Conservation (phyloP, 345 rosid genomes). For the Firmiana major region DNA sequence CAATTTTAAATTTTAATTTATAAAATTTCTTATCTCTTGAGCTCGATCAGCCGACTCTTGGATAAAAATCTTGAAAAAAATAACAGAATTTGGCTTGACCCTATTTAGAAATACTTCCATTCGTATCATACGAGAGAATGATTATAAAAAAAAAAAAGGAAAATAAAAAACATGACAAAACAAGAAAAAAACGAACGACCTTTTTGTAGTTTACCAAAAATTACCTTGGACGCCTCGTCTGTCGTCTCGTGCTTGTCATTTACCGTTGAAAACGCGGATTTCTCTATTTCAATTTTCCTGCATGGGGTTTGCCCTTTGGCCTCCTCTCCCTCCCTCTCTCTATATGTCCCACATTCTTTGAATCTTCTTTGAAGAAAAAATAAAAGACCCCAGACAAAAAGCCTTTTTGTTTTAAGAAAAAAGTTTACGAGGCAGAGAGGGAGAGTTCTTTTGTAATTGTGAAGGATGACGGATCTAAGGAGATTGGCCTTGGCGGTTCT, state of each 20-base stretch:
- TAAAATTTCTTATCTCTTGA: no score
- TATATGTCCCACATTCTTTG: neutral
- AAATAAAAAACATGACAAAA: neutral
- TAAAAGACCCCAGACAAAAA: neutral
- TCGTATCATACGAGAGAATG: no score
- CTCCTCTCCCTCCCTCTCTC: neutral
- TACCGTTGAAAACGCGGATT: slow-evolving; percentile 31
- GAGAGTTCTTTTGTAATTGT: neutral
- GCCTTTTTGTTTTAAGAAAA: neutral
- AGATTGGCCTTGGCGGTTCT: slow-evolving; percentile 21
- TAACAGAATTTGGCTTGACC: no score
- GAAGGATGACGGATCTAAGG: slow-evolving; percentile 35
- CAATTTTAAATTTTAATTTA: no score
- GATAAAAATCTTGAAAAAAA: no score
- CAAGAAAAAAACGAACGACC: neutral
- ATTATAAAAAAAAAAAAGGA: no score
- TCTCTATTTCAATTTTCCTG: neutral
- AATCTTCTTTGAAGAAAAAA: neutral
- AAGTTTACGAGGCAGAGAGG: neutral
- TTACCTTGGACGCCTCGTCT: neutral
- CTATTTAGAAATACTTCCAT: no score
- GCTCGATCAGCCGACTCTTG: no score
- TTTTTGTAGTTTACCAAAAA: neutral
- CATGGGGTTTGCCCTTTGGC: neutral
- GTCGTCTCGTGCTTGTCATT: neutral